These are phyloP conservation scores for Handroanthus guayacan DNA, from an alignment of 257 asterid species.

Conservation along the genomic window DNA sequence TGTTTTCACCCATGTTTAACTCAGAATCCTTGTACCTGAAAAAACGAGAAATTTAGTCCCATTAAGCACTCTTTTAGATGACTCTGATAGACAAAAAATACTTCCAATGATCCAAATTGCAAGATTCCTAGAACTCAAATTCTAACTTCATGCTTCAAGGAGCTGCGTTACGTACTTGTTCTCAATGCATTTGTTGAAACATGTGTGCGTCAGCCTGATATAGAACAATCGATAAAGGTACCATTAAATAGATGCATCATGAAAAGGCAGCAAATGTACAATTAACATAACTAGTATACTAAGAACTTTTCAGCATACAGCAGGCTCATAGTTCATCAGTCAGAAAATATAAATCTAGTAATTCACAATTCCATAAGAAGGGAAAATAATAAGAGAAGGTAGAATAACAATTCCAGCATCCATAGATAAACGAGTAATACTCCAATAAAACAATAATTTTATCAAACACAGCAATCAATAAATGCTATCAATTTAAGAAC, in stretches of 20 bases:
- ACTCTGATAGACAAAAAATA: constrained; percentile 2
- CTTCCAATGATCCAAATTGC: not conserved
- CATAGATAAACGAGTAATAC: not conserved
- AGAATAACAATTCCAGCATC: constrained; percentile 14
- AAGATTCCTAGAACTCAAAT: not conserved
- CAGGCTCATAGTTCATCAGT: not conserved
- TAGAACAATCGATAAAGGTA: constrained; percentile 9
- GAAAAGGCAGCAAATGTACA: not conserved
- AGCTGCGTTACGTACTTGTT: constrained; percentile 57
- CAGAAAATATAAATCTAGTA: not conserved
- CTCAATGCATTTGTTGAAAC: constrained; percentile 84
- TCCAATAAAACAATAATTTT: not conserved
- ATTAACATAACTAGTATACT: not conserved
- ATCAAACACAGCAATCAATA: not conserved
- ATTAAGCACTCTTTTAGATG: constrained; percentile 5
- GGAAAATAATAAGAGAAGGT: not conserved
- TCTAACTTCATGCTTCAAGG: not conserved
- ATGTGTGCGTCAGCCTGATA: constrained; percentile 85
- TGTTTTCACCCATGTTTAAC: constrained; percentile 90
- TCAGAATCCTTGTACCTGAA: constrained; percentile 88
- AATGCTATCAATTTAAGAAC: constrained; percentile 14
- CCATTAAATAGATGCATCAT: constrained; percentile 17
- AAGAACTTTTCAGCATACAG: not conserved
- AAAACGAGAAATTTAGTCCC: not conserved
- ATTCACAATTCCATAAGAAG: not conserved